phyloP scores from a whole-genome alignment of 306 rosid species.

The Vigna reflexopilosa region DNA sequence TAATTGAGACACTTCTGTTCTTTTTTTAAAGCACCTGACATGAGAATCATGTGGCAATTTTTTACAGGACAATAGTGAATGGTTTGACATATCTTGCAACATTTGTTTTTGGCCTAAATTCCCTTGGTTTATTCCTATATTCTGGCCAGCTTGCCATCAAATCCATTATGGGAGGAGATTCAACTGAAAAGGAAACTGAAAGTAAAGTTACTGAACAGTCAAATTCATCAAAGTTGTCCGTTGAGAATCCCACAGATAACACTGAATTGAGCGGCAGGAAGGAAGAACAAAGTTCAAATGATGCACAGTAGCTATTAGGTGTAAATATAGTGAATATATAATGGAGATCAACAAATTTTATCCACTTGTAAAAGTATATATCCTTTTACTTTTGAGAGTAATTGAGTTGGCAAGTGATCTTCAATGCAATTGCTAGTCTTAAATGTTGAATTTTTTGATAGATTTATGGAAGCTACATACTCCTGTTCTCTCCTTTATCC shows the following conservation, averaged over 20 bases:
- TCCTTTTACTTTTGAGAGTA: conserved; percentile 29
- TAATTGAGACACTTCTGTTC: not conserved
- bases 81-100: conserved; percentile 95
- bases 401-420: conserved; percentile 36
- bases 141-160: conserved; percentile 59
- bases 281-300: conserved; percentile 68
- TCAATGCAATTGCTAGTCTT: conserved; percentile 28
- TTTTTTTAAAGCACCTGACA: conserved; percentile 42
- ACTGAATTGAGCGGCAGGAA: conserved; percentile 55
- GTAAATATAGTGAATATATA: conserved; percentile 42
- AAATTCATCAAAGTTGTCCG: conserved; percentile 53
- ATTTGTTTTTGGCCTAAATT: conserved; percentile 84
- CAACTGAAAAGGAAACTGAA: conserved; percentile 53
- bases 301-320: conserved; percentile 43
- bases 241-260: conserved; percentile 50
- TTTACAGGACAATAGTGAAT: conserved; percentile 81
- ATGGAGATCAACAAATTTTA: conserved; percentile 40
- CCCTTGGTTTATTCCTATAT: conserved; percentile 10
- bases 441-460: conserved; percentile 4
- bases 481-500: not conserved
- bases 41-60: conserved; percentile 29
- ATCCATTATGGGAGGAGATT: conserved; percentile 58
- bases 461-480: conserved; percentile 25
- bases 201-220: conserved; percentile 52
- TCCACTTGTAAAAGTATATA: conserved; percentile 40